Percentiles rank a stretch among this genome's conserved stretches.
These are phyloP conservation scores for Elasticomyces elasticus DNA, from an alignment of 495 filamentous ascomycete species.

Conservation along the genomic window DNA sequence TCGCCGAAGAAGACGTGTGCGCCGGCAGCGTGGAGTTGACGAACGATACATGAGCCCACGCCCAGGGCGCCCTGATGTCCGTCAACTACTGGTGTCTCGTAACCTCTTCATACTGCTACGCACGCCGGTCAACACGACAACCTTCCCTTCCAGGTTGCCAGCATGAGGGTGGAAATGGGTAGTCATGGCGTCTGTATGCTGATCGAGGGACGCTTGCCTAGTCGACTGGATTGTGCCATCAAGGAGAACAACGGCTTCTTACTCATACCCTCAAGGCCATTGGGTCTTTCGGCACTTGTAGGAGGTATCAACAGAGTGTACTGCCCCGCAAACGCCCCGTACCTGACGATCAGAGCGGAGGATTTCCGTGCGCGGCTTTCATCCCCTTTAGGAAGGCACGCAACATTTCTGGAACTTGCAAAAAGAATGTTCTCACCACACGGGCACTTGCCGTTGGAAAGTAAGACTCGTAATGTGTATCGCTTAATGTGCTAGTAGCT, in stretches of 20 bases:
- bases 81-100: not conserved
- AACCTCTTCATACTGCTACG: not conserved
- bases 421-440: too few relatives aligned
- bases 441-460: too few relatives aligned
- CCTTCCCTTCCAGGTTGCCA: conserved; percentile 9
- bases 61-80: conserved; percentile 12
- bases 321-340: not conserved
- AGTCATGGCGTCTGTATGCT: conserved; percentile 4
- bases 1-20: conserved; percentile 23
- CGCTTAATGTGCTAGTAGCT: too few relatives aligned
- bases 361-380: not conserved
- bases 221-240: too few relatives aligned
- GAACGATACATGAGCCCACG: conserved; percentile 16
- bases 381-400: not conserved
- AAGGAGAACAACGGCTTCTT: not conserved
- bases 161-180: conserved; percentile 14
- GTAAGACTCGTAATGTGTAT: too few relatives aligned
- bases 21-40: conserved; percentile 10
- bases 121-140: conserved; percentile 18
- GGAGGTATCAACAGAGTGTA: not conserved
- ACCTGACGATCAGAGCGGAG: conserved; percentile 1
- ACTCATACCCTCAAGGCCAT: not conserved
- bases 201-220: not conserved
- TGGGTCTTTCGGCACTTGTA: not conserved
- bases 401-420: too few relatives aligned